Percentiles rank a stretch among this genome's conserved stretches.
phyloP scores from a whole-genome alignment of 2,329 filamentous ascomycete genomes.

The Penicillium sp. region DNA sequence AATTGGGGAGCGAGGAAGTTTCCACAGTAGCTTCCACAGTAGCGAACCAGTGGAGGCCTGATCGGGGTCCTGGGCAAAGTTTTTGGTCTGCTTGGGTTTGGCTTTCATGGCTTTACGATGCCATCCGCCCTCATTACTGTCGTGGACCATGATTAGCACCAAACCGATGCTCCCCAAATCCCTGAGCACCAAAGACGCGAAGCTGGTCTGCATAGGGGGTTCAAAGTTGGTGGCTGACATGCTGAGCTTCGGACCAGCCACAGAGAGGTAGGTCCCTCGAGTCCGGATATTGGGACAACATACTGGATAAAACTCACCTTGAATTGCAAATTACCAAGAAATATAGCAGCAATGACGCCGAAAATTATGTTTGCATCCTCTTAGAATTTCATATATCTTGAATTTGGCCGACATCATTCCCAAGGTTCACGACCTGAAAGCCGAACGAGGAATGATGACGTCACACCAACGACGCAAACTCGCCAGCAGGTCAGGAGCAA shows the following conservation, averaged over 20 bases:
- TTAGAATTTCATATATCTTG: background rate
- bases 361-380: background rate
- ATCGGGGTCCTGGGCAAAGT: background rate
- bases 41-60: background rate
- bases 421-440: background rate
- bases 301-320: background rate
- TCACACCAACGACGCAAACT: background rate
- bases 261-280: background rate
- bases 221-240: background rate
- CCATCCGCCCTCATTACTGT: background rate
- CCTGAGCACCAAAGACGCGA: background rate
- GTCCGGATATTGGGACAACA: background rate
- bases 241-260: background rate
- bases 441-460: conserved; percentile 1
- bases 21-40: background rate
- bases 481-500: background rate
- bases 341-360: background rate
- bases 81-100: background rate
- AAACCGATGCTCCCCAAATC: background rate
- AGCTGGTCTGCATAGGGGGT: background rate
- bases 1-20: background rate
- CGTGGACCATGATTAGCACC: background rate
- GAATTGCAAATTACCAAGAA: background rate
- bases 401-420: background rate
- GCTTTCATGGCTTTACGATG: background rate